Evolutionary conservation across 1,284 basidiomycete species (phyloP).

Genomic region (Pisolithus thermaeus): DNA sequence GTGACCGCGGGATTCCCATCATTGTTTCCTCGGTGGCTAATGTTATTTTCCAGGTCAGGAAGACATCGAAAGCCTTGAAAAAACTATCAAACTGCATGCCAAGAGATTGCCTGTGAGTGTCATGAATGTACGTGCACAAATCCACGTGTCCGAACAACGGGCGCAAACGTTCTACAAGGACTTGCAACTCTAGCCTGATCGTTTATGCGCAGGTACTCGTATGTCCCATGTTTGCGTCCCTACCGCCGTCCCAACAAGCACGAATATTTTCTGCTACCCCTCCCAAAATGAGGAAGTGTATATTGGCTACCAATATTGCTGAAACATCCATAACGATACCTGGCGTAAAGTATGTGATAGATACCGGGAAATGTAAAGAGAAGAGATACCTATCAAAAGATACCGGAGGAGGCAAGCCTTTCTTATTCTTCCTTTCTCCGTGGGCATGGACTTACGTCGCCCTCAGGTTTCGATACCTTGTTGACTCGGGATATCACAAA

Average conservation of each 20-base stretch:
- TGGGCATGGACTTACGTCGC: conserved; percentile 1
- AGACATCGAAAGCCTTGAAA: conserved; percentile 87
- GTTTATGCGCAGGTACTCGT: conserved; percentile 51
- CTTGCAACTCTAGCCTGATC: not conserved
- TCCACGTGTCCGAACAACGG: conserved; percentile 1
- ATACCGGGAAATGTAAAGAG: conserved; percentile 94
- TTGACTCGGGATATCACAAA: conserved; percentile 83
- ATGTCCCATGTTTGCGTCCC: conserved; percentile 81
- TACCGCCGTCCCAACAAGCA: conserved; percentile 73
- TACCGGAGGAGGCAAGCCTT: conserved; percentile 52
- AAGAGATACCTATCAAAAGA: conserved; percentile 75
- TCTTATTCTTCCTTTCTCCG: not conserved
- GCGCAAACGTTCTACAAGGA: not conserved
- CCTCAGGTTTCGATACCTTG: conserved; percentile 81
- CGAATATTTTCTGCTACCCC: conserved; percentile 75
- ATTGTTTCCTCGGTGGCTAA: conserved; percentile 2
- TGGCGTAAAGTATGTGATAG: conserved; percentile 92
- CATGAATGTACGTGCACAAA: conserved; percentile 41
- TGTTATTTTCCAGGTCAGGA: conserved; percentile 66
- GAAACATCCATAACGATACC: conserved; percentile 98
- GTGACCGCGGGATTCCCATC: conserved; percentile 1
- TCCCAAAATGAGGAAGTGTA: conserved; percentile 76
- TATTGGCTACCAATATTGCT: conserved; percentile 95
- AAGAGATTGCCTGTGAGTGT: conserved; percentile 55
- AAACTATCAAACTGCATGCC: conserved; percentile 63